phyloP scores from a whole-genome alignment of 768 basidiomycete genomes.

The Trametes elegans region DNA sequence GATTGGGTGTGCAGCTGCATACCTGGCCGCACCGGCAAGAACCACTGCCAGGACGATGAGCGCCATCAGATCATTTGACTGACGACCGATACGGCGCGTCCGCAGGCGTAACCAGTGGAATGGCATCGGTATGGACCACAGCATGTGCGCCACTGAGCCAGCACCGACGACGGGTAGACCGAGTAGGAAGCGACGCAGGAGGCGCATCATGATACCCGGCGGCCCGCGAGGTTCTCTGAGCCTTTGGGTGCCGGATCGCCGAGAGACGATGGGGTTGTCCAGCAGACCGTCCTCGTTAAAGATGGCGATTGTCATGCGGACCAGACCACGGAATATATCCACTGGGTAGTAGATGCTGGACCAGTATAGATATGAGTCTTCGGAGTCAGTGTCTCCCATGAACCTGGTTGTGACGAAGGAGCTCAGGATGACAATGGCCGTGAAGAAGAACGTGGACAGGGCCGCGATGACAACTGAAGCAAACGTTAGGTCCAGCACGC shows the following conservation, averaged over 20 bases:
- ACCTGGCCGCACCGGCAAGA: conserved; percentile 63
- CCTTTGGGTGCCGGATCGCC: conserved; percentile 8
- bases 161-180: conserved; percentile 80
- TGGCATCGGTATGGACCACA: conserved; percentile 63
- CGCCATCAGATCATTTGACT: conserved; percentile 62
- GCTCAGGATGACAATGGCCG: conserved; percentile 60
- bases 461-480: conserved; percentile 60
- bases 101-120: conserved; percentile 69
- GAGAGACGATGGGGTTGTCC: conserved; percentile 29
- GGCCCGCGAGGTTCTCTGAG: conserved; percentile 30
- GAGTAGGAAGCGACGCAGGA: conserved; percentile 69
- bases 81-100: conserved; percentile 53
- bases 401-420: conserved; percentile 72
- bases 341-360: conserved; percentile 44
- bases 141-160: conserved; percentile 70
- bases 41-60: conserved; percentile 61
- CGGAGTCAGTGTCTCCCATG: conserved; percentile 60
- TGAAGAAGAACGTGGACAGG: conserved; percentile 61
- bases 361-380: conserved; percentile 35
- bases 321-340: conserved; percentile 57
- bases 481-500: conserved; percentile 5
- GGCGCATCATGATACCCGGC: conserved; percentile 48
- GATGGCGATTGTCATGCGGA: conserved; percentile 61
- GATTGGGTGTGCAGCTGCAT: conserved; percentile 18
- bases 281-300: conserved; percentile 51